Evolutionary conservation across 2,329 filamentous ascomycete species (phyloP).

Genomic region (Sporothrix protearum): DNA sequence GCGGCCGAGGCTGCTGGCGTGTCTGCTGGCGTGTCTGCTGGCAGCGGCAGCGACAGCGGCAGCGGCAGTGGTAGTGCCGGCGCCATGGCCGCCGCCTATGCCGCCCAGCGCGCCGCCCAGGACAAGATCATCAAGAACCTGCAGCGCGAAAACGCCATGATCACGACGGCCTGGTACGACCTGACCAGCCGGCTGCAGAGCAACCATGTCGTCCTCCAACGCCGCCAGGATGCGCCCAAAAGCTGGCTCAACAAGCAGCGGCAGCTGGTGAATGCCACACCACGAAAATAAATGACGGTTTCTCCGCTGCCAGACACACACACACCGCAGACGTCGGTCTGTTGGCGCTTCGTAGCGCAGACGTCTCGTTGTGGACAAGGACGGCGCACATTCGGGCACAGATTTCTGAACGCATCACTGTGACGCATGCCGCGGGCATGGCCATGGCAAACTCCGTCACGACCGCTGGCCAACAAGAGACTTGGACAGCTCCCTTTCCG

Average conservation of each 20-base stretch:
- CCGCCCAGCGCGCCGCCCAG: constrained; percentile 43
- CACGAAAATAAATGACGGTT: constrained; percentile 30
- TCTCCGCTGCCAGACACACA: too few relatives aligned
- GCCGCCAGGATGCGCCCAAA: constrained; percentile 69
- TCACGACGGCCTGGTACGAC: constrained; percentile 83
- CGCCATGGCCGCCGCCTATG: constrained; percentile 16
- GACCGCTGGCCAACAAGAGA: too few relatives aligned
- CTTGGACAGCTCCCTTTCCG: background rate
- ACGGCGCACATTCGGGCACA: too few relatives aligned
- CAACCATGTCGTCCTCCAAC: constrained; percentile 74
- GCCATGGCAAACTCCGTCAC: too few relatives aligned
- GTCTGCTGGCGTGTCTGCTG: too few relatives aligned
- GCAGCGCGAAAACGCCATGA: constrained; percentile 72
- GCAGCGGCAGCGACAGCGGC: too few relatives aligned
- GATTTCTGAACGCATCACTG: too few relatives aligned
- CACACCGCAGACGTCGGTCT: too few relatives aligned
- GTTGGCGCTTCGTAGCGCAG: too few relatives aligned
- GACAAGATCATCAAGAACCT: constrained; percentile 64
- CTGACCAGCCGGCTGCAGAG: constrained; percentile 74
- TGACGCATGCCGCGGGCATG: too few relatives aligned
- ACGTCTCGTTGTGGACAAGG: too few relatives aligned
- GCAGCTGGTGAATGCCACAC: constrained; percentile 57
- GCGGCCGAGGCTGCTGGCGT: constrained; percentile 47
- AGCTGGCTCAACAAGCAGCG: constrained; percentile 85
- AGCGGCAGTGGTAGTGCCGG: constrained; percentile 49